Evolutionary conservation across 148 eudicot species (phyloP).

Genomic region (Silene latifolia): DNA sequence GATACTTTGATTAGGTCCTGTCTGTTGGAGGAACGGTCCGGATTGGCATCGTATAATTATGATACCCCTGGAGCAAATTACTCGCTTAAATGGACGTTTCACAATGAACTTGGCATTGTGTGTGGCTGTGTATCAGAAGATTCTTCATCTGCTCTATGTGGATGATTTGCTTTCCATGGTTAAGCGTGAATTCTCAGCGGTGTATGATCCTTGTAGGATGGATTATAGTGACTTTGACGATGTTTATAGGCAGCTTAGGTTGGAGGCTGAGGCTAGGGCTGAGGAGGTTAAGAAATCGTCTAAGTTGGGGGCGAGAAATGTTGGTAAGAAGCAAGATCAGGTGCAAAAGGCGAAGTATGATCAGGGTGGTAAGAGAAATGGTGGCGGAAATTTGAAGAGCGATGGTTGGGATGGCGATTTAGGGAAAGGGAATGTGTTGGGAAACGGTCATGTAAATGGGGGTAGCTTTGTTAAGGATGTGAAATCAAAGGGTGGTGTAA

Average conservation of each 20-base stretch:
- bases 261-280: constrained; percentile 90
- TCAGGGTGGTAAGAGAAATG: constrained; percentile 63
- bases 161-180: constrained; percentile 93
- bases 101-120: constrained; percentile 86
- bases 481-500: constrained; percentile 32
- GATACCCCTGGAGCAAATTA: constrained; percentile 81
- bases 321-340: constrained; percentile 59
- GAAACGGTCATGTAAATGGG: constrained; percentile 56
- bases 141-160: constrained; percentile 81
- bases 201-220: constrained; percentile 71
- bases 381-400: constrained; percentile 48
- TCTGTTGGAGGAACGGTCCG: constrained; percentile 90
- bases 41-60: constrained; percentile 73
- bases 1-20: constrained; percentile 90
- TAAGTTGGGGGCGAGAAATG: constrained; percentile 53
- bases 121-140: constrained; percentile 91
- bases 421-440: constrained; percentile 28
- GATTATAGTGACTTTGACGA: constrained; percentile 77
- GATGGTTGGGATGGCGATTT: constrained; percentile 53
- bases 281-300: constrained; percentile 79
- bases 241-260: constrained; percentile 74
- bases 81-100: constrained; percentile 97
- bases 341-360: constrained; percentile 46
- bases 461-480: constrained; percentile 28
- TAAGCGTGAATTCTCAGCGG: constrained; percentile 69